Conservation (phyloP, 129 eudicot genomes). For the Mikania micrantha region DNA sequence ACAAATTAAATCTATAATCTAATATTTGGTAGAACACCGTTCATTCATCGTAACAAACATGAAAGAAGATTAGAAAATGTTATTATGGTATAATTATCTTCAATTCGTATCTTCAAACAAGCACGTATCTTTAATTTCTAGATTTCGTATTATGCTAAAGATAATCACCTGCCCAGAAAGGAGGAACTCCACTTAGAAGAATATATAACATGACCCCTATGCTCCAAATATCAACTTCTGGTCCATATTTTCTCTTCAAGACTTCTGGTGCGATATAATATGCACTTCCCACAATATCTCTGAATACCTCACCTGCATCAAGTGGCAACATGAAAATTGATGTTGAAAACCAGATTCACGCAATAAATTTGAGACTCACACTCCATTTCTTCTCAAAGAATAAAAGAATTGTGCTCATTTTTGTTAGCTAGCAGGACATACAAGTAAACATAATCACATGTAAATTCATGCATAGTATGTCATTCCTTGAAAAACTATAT, state of each 20-base stretch:
- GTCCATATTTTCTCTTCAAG: constrained; percentile 85
- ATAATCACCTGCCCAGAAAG: constrained; percentile 85
- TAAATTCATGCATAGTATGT: too few species aligned
- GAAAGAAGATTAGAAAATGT: too few species aligned
- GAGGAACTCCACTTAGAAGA: constrained; percentile 87
- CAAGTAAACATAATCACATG: not conserved
- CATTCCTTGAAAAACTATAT: too few species aligned
- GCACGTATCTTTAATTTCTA: too few species aligned
- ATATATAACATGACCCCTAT: constrained; percentile 85
- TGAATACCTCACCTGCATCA: constrained; percentile 63
- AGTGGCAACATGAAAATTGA: not conserved
- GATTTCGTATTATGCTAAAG: too few species aligned
- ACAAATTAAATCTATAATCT: too few species aligned
- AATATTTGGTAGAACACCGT: too few species aligned
- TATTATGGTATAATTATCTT: too few species aligned
- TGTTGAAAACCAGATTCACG: not conserved
- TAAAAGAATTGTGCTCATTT: not conserved
- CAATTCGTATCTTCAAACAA: too few species aligned
- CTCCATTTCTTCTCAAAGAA: not conserved
- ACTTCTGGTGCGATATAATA: constrained; percentile 93
- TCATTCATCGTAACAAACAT: too few species aligned
- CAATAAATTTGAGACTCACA: not conserved
- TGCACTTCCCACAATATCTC: constrained; percentile 89
- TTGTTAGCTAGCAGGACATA: not conserved
- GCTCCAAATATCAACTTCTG: constrained; percentile 93